These are phyloP conservation scores for Leccinum barrowsii DNA, from an alignment of 768 basidiomycete species.

Conservation along the genomic window DNA sequence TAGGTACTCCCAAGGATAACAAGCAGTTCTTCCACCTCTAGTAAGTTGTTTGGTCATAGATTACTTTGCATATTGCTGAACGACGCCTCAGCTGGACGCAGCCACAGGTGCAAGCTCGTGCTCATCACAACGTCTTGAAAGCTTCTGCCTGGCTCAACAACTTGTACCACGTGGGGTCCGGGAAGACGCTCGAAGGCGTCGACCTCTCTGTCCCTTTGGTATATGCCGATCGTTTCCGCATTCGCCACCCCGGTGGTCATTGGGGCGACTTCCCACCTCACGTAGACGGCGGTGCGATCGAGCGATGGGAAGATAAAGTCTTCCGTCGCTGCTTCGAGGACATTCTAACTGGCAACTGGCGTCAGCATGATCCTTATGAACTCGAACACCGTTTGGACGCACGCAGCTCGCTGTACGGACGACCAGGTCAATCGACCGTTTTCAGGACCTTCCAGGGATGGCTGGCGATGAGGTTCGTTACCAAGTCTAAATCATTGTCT, in stretches of 20 bases:
- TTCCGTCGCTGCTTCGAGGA: constrained; percentile 59
- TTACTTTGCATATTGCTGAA: not conserved
- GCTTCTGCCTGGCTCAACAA: constrained; percentile 59
- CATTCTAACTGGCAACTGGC: constrained; percentile 62
- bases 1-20: constrained; percentile 52
- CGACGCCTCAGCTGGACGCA: constrained; percentile 39
- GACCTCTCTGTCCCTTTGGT: constrained; percentile 59
- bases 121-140: constrained; percentile 62
- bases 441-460: constrained; percentile 77
- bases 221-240: constrained; percentile 74
- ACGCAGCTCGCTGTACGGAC: constrained; percentile 58
- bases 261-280: constrained; percentile 58
- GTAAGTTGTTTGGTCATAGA: constrained; percentile 34
- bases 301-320: constrained; percentile 66
- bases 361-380: constrained; percentile 63
- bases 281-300: constrained; percentile 60
- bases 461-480: constrained; percentile 58
- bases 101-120: constrained; percentile 64
- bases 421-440: constrained; percentile 48
- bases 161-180: constrained; percentile 49
- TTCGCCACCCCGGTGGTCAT: constrained; percentile 58
- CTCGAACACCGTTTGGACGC: constrained; percentile 58
- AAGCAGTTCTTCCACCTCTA: constrained; percentile 76
- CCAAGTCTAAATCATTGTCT: not conserved
- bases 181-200: constrained; percentile 44